Evolutionary conservation across 805 yeast species (phyloP), one percentile per base, ranked within the genome.

Genomic region (Saccharomycopsis fermentans): DNA sequence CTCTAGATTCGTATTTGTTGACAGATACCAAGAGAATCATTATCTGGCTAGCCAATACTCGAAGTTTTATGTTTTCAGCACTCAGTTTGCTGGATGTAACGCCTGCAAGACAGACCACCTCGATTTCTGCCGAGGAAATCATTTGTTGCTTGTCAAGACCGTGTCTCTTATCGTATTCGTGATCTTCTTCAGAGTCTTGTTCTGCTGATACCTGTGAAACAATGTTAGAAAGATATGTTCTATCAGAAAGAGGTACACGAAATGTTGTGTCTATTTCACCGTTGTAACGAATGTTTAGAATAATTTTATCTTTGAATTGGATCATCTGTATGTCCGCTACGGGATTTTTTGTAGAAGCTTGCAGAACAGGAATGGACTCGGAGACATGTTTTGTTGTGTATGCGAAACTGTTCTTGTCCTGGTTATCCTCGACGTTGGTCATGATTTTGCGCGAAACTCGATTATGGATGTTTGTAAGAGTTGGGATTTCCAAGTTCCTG

Each of bases 181-280:
- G 59, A n/a, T 55, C 64, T 4, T 59, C 63, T 3, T 59, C 62
- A 11, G 34, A 27, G 16, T 19, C 35, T 32, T 27, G 54, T 16
- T 21, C 26, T 4, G 5, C 29, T 11, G 55, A 36, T 32, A 5
- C 29, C 35, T 24, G 27, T 29, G 27, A n/a, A 19, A 34, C 19
- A 59, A 64, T 8, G 62, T 58, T 6, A 14, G 40, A 40, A 14
- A 59, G 55, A 16, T 57, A 48, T 11, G 39, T 47, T 14, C 19
- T 12, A 34, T 54, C 52, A 4, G 62, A 60, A 14, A 60, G 48
- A 11, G 52, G 48, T 8, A 79, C 69, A 54, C 77, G 80, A 60
- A 75, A 76, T 1, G 82, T 78, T 19, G 80, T 70, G 67, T 81
- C 83, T 65, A 76, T 70, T n/a, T 75, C 72, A 0, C 81, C 81